Conservation (phyloP, 495 filamentous ascomycete genomes). For the Aspergillus sclerotioniger region DNA sequence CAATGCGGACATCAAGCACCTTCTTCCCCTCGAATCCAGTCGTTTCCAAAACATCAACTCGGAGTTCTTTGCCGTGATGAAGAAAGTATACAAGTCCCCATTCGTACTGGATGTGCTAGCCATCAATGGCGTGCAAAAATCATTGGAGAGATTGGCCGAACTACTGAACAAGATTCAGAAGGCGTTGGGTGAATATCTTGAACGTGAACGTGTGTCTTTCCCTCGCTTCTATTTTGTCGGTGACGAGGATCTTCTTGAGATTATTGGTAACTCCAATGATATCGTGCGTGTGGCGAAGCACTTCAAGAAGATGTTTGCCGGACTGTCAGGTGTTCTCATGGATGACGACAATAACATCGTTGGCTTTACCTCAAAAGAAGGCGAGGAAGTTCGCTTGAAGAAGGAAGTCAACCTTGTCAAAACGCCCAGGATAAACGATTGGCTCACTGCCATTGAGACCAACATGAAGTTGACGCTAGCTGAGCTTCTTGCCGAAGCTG, state of each 20-base stretch:
- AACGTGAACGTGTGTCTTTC: slow-evolving; percentile 94
- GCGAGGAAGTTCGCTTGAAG: slow-evolving; percentile 82
- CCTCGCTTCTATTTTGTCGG: slow-evolving; percentile 99
- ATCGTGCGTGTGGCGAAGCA: slow-evolving; percentile 94
- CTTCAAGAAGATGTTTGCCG: slow-evolving; percentile 99
- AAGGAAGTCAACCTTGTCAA: slow-evolving; percentile 88
- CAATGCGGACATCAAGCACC: slow-evolving; percentile 97
- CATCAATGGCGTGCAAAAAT: slow-evolving; percentile 93
- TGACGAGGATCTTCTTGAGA: slow-evolving; percentile 97
- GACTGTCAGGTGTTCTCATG: slow-evolving; percentile 83
- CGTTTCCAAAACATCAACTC: slow-evolving; percentile 99
- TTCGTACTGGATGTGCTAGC: slow-evolving; percentile 92
- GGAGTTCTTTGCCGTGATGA: slow-evolving; percentile 96
- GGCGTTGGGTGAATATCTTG: slow-evolving; percentile 95
- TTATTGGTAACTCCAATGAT: slow-evolving; percentile 98
- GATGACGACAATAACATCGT: slow-evolving; percentile 86
- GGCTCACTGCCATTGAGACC: slow-evolving; percentile 84
- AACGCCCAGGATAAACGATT: slow-evolving; percentile 96
- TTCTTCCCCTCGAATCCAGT: slow-evolving; percentile 91
- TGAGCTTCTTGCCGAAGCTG: slow-evolving; percentile 82
- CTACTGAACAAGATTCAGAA: slow-evolving; percentile 99
- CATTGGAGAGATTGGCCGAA: slow-evolving; percentile 88
- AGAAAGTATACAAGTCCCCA: slow-evolving; percentile 94
- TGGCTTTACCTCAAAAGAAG: slow-evolving; percentile 94
- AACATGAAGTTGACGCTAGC: slow-evolving; percentile 95